Conservation (phyloP, 1,284 basidiomycete genomes). For the Fomes fomentarius region DNA sequence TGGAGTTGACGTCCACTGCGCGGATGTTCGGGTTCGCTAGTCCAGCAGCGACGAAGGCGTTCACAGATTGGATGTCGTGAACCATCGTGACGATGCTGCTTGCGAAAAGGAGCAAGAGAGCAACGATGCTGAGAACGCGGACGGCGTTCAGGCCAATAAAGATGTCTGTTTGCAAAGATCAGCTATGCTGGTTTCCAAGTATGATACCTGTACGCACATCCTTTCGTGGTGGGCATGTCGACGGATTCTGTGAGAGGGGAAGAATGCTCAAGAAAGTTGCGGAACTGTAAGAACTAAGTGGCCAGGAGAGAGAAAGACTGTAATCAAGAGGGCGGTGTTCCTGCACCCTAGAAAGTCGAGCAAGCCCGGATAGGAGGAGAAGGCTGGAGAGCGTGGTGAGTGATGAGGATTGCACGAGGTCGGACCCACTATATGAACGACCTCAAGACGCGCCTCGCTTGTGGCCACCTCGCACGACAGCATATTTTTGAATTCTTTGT, state of each 20-base stretch:
- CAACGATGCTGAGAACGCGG: constrained; percentile 79
- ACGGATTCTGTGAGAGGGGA: background rate
- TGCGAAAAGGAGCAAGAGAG: constrained; percentile 77
- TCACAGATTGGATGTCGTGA: constrained; percentile 78
- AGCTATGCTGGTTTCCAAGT: background rate
- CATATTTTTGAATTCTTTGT: constrained; percentile 9
- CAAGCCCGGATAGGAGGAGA: constrained; percentile 2
- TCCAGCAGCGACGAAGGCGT: constrained; percentile 48
- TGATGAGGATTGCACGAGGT: constrained; percentile 9
- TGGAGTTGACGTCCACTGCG: constrained; percentile 1
- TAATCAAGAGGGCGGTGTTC: constrained; percentile 16
- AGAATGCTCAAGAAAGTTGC: background rate
- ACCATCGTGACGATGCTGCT: constrained; percentile 84
- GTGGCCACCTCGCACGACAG: background rate
- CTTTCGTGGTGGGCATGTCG: constrained; percentile 15
- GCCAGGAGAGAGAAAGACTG: constrained; percentile 10
- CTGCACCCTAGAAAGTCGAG: constrained; percentile 17
- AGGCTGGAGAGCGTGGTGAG: constrained; percentile 8
- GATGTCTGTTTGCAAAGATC: constrained; percentile 45
- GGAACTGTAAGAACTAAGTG: background rate
- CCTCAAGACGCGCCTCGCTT: constrained; percentile 3
- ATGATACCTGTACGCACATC: constrained; percentile 5
- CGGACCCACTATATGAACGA: constrained; percentile 4
- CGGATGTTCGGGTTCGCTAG: constrained; percentile 12
- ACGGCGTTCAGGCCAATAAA: constrained; percentile 84